A percentile compares a stretch with the other conserved stretches of the same genome.
Conservation (phyloP, 768 basidiomycete genomes). For the Tulasnella sp. region DNA sequence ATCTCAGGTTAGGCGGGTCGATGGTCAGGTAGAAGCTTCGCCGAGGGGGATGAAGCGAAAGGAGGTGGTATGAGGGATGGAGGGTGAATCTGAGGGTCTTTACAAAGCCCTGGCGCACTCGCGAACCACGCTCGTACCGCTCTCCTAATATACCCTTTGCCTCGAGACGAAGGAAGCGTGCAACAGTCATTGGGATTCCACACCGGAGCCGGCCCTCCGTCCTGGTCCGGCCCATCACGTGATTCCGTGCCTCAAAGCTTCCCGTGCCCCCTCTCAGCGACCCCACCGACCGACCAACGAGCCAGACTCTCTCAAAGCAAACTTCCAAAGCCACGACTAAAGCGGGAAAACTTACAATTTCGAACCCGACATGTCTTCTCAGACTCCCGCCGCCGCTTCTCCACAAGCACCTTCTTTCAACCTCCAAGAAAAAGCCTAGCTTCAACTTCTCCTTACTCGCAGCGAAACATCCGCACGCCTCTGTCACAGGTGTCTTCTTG, state of each 20-base stretch:
- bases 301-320: not conserved
- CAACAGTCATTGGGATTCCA: too few species aligned
- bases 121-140: too few species aligned
- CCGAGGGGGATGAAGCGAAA: too few species aligned
- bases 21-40: too few species aligned
- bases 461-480: conserved; percentile 65
- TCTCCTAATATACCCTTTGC: too few species aligned
- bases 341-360: not conserved
- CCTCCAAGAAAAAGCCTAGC: conserved; percentile 41
- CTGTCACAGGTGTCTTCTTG: conserved; percentile 72
- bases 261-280: not conserved
- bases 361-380: conserved; percentile 3
- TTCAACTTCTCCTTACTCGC: conserved; percentile 72
- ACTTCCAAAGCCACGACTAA: not conserved
- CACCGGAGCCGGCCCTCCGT: not conserved
- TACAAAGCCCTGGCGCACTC: too few species aligned
- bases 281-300: not conserved
- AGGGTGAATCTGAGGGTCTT: too few species aligned
- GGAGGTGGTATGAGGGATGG: too few species aligned
- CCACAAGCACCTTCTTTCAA: not conserved
- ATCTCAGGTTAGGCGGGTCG: too few species aligned
- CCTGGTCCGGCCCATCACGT: not conserved
- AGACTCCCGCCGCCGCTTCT: not conserved
- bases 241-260: not conserved
- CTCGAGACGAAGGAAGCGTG: too few species aligned